phyloP scores from a whole-genome alignment of 202 grass and related monocot species.

The Zizania palustris region DNA sequence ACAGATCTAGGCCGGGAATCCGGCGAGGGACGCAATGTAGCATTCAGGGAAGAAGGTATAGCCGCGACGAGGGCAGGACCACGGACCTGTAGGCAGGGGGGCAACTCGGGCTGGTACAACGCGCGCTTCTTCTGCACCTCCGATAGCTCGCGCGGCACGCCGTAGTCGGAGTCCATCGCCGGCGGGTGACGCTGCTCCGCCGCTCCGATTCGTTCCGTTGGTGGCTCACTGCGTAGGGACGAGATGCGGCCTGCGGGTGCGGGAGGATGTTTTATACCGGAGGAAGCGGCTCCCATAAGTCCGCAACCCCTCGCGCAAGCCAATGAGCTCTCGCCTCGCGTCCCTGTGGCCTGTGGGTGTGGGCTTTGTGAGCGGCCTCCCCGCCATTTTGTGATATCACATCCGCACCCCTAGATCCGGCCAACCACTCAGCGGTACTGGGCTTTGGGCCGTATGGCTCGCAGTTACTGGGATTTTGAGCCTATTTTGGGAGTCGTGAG shows the following conservation, averaged over 20 bases:
- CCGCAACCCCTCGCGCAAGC: constrained; percentile 29
- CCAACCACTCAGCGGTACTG: neutral
- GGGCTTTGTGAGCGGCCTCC: constrained; percentile 15
- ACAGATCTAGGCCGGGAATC: constrained; percentile 43
- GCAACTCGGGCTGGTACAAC: constrained; percentile 79
- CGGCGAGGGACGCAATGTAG: constrained; percentile 30
- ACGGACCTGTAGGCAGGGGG: constrained; percentile 92
- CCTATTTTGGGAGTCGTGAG: no score
- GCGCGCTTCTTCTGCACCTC: constrained; percentile 76
- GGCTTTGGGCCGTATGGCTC: neutral
- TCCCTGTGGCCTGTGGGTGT: neutral
- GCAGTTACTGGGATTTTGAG: no score
- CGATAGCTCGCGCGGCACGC: constrained; percentile 85
- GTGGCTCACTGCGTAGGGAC: constrained; percentile 18
- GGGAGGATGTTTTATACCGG: constrained; percentile 44
- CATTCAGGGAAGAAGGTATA: neutral
- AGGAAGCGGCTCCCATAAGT: neutral
- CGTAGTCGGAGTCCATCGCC: constrained; percentile 93
- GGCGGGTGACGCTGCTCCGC: neutral
- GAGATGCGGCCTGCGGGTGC: neutral
- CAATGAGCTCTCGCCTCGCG: constrained; percentile 25
- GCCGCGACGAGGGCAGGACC: neutral
- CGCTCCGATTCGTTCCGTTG: constrained; percentile 4
- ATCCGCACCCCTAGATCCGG: constrained; percentile 3
- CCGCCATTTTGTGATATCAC: neutral